Percentiles rank a stretch among this genome's conserved stretches.
These are phyloP conservation scores for Cordyceps javanica DNA, from an alignment of 2,329 filamentous ascomycete species.

Conservation along the genomic window DNA sequence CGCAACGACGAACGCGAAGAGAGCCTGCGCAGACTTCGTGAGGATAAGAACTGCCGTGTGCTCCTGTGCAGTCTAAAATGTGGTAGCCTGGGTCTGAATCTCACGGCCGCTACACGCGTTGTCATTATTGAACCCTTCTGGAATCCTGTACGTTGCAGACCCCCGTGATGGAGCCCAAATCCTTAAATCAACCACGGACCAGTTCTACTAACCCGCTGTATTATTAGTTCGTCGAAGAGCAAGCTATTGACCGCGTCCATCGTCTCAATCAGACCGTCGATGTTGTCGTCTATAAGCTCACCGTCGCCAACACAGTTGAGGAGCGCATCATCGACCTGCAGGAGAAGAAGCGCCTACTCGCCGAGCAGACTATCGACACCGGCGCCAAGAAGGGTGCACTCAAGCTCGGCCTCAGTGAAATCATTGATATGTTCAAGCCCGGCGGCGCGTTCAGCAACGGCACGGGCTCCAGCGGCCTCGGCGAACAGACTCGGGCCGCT, in stretches of 20 bases:
- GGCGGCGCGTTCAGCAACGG: slow-evolving; percentile 43
- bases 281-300: slow-evolving; percentile 92
- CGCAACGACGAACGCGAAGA: slow-evolving; percentile 87
- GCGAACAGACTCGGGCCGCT: slow-evolving; percentile 16
- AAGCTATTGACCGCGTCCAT: slow-evolving; percentile 96
- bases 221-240: slow-evolving; percentile 96
- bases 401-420: slow-evolving; percentile 89
- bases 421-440: slow-evolving; percentile 79
- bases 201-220: no score
- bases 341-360: slow-evolving; percentile 85
- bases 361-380: slow-evolving; percentile 85
- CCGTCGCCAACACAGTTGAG: slow-evolving; percentile 80
- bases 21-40: slow-evolving; percentile 69
- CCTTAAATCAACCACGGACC: no score
- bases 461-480: slow-evolving; percentile 19
- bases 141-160: slow-evolving; percentile 65
- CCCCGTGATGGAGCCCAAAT: no score
- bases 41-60: slow-evolving; percentile 68
- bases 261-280: slow-evolving; percentile 95
- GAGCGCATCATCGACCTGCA: slow-evolving; percentile 92
- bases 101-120: slow-evolving; percentile 88
- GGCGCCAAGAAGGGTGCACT: slow-evolving; percentile 65
- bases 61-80: slow-evolving; percentile 92
- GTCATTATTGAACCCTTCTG: slow-evolving; percentile 97
- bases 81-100: slow-evolving; percentile 84